A percentile compares a stretch with the other conserved stretches of the same genome.
Conservation (phyloP, 495 filamentous ascomycete species). For the Rhypophila decipiens region DNA sequence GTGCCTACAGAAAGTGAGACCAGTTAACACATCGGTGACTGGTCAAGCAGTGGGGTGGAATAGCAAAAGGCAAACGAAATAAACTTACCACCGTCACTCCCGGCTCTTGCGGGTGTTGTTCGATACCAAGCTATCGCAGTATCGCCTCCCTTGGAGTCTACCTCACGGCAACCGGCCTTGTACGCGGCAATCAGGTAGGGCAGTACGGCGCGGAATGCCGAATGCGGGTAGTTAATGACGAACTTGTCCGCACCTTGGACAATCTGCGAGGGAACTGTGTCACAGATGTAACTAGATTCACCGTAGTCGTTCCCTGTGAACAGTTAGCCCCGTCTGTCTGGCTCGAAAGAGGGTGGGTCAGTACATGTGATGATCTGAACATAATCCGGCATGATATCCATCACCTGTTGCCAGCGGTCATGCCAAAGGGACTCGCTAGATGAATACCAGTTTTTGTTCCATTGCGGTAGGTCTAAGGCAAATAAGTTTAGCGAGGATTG, state of each 20-base stretch:
- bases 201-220: conserved; percentile 42
- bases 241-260: conserved; percentile 46
- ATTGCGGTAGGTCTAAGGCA: conserved; percentile 54
- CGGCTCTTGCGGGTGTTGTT: conserved; percentile 29
- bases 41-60: not conserved
- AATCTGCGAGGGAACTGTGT: conserved; percentile 42
- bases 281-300: conserved; percentile 69
- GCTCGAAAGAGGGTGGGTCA: not conserved
- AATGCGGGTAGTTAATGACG: conserved; percentile 32
- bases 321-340: not conserved
- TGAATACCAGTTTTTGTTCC: conserved; percentile 69
- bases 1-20: conserved; percentile 18
- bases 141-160: conserved; percentile 39
- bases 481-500: not conserved
- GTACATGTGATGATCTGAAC: conserved; percentile 51
- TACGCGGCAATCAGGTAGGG: conserved; percentile 61
- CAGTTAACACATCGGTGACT: not conserved
- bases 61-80: not conserved
- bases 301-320: conserved; percentile 70
- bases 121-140: conserved; percentile 62
- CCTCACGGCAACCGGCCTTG: conserved; percentile 43
- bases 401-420: conserved; percentile 63
- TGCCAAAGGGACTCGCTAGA: conserved; percentile 67
- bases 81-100: conserved; percentile 34
- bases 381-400: conserved; percentile 57